Percentiles rank a stretch among this genome's conserved stretches.
phyloP scores from a whole-genome alignment of 169 alveolate species.

The Cryptosporidium parvum region DNA sequence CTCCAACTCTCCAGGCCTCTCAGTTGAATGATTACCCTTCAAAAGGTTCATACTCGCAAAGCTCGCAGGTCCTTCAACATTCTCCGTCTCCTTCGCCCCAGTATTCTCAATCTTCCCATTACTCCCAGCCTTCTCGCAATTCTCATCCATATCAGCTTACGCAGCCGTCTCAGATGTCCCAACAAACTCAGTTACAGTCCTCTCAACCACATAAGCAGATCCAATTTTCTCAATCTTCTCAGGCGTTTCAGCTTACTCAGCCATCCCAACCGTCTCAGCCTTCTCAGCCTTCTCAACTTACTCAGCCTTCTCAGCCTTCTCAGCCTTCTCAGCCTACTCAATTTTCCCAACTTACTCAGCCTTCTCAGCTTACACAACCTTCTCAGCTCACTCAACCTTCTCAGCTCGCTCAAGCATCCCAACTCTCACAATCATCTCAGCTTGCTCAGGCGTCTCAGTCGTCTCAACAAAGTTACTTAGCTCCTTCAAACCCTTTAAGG shows the following conservation, averaged over 20 bases:
- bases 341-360: too few species aligned
- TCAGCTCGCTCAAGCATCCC: not conserved
- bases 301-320: not conserved
- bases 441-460: not conserved
- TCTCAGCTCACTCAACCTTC: not conserved
- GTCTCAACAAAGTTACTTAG: not conserved
- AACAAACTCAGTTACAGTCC: not conserved
- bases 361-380: not conserved
- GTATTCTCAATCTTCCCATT: slow-evolving; percentile 4
- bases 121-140: slow-evolving; percentile 1
- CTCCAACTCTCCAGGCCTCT: not conserved
- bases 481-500: not conserved
- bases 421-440: not conserved
- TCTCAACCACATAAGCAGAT: too few species aligned
- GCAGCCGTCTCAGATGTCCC: not conserved
- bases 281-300: not conserved
- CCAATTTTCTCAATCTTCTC: not conserved
- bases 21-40: not conserved
- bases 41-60: not conserved
- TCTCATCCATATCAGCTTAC: not conserved
- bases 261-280: not conserved
- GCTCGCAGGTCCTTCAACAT: not conserved
- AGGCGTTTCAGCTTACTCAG: not conserved
- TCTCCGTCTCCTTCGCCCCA: not conserved
- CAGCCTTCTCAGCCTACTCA: not conserved